Base-by-base conservation (phyloP, 2,329 filamentous ascomycete genomes). In the Aspergillus bombycis region DNA sequence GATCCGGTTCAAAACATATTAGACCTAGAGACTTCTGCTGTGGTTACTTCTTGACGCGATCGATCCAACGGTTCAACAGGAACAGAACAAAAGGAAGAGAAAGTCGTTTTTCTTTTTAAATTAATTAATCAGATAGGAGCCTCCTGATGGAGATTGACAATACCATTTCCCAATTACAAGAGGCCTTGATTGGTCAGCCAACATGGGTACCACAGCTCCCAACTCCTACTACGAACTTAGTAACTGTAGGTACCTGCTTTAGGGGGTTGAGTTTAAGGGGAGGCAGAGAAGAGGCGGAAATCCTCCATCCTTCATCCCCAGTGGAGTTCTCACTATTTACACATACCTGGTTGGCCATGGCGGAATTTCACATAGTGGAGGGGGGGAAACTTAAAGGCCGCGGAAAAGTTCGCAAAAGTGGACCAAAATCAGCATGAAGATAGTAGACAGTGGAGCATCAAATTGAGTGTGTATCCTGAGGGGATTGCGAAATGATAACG, bases 201-300 rank as follows among this genome's bases (percentile, higher is more conserved):
- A 8, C 19, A 34, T 52, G 48, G 48, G 48, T 52, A 21, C 46
- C 46, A 50, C 19, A 52, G 9, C 30, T 30, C 30, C 30, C 28
- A 11, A 19, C 48, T 32, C 26, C 26, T 26, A 26, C 26, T 26
- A 26, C 26, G 4, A 26, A 26, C 26, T 26, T 26, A 26, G 28
- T 52, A 52, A 41, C 28, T 52, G 48, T 32, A 34, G 48, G 48
- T 34, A 52, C 48, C 48, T 52, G 32, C 48, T 52, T 52, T 52
- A 52, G 48, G 48, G 48, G 48, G 48, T n/a, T n/a, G 12, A 32
- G 26, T 52, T 52, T 52, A 52, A 52, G 48, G 48, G 19, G 48
- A 52, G 30, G 26, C 26, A 30, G 19, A 52, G 8, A 10, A 32
- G 10, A 32, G 14, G 30, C 38, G 46, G 26, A 50, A 30, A 4